These are phyloP conservation scores for Trichosporon coremiiforme DNA, from an alignment of 1,284 basidiomycete species.

Conservation along the genomic window DNA sequence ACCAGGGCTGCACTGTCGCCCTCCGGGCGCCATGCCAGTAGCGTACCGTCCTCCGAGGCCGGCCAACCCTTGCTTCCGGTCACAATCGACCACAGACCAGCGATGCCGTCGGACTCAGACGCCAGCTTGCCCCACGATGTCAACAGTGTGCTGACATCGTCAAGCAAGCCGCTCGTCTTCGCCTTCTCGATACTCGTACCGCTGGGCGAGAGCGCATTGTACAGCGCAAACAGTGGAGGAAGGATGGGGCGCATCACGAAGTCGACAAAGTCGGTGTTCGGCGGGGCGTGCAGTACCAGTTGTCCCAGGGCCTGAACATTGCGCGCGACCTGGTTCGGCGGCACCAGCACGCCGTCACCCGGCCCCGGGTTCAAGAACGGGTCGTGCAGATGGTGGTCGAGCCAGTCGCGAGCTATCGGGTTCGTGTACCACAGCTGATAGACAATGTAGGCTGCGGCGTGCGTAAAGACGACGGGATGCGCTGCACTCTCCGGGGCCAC, in stretches of 20 bases:
- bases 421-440: slow-evolving; percentile 37
- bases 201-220: slow-evolving; percentile 60
- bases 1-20: slow-evolving; percentile 27
- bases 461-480: slow-evolving; percentile 37
- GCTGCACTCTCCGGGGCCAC: slow-evolving; percentile 33
- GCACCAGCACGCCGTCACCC: slow-evolving; percentile 9
- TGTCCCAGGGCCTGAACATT: slow-evolving; percentile 41
- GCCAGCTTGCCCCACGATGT: slow-evolving; percentile 73
- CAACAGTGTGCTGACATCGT: slow-evolving; percentile 63
- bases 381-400: slow-evolving; percentile 56
- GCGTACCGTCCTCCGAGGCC: slow-evolving; percentile 23
- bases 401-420: slow-evolving; percentile 50
- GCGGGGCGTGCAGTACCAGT: slow-evolving; percentile 66
- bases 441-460: slow-evolving; percentile 43
- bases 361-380: slow-evolving; percentile 37
- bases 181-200: slow-evolving; percentile 49
- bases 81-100: slow-evolving; percentile 66
- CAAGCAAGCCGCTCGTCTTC: slow-evolving; percentile 61
- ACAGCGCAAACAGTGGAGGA: slow-evolving; percentile 67
- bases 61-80: slow-evolving; percentile 59
- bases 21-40: slow-evolving; percentile 37
- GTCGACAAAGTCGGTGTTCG: slow-evolving; percentile 69
- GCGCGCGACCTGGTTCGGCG: slow-evolving; percentile 13
- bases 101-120: slow-evolving; percentile 61
- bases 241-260: slow-evolving; percentile 69